A percentile compares a stretch with the other conserved stretches of the same genome.
phyloP scores from a whole-genome alignment of 352 stramenopile genomes.

The Phytophthora sojae region DNA sequence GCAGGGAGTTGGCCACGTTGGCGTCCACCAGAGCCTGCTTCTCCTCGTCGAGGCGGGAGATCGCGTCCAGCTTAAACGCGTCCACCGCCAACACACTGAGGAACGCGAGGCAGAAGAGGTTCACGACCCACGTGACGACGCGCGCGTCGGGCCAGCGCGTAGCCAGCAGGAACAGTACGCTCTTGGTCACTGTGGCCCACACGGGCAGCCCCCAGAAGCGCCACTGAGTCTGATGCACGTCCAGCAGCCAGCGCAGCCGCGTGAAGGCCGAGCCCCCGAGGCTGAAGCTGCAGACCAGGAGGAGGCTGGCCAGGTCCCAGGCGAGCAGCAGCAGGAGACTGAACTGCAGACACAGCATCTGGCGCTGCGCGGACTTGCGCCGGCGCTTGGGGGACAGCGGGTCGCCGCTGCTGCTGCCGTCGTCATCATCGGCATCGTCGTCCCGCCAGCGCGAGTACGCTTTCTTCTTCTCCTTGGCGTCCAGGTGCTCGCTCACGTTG shows the following conservation, averaged over 20 bases:
- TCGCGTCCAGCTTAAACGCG: slow-evolving; percentile 76
- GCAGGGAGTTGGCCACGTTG: slow-evolving; percentile 86
- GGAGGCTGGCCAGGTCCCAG: slow-evolving; percentile 58
- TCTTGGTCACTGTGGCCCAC: slow-evolving; percentile 68
- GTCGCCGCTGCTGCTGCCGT: slow-evolving; percentile 7
- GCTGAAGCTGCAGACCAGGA: slow-evolving; percentile 61
- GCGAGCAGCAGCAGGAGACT: slow-evolving; percentile 66
- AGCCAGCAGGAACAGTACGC: slow-evolving; percentile 62
- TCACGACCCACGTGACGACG: slow-evolving; percentile 51
- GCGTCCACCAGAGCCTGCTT: slow-evolving; percentile 61
- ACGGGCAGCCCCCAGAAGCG: slow-evolving; percentile 82
- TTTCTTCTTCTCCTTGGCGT: slow-evolving; percentile 46
- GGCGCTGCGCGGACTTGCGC: slow-evolving; percentile 45
- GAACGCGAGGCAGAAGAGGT: slow-evolving; percentile 64
- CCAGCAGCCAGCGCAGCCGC: slow-evolving; percentile 54
- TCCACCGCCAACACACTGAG: slow-evolving; percentile 72
- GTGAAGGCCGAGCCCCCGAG: slow-evolving; percentile 53
- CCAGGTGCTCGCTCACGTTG: slow-evolving; percentile 17
- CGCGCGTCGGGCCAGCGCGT: slow-evolving; percentile 55
- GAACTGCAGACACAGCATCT: slow-evolving; percentile 77
- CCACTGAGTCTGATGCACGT: slow-evolving; percentile 54
- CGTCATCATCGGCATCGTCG: slow-evolving; percentile 37
- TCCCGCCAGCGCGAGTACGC: slow-evolving; percentile 61
- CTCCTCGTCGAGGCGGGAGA: slow-evolving; percentile 64
- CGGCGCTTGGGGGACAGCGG: slow-evolving; percentile 22